Evolutionary conservation across 2,329 filamentous ascomycete species (phyloP).

Genomic region (Claviceps fusiformis): DNA sequence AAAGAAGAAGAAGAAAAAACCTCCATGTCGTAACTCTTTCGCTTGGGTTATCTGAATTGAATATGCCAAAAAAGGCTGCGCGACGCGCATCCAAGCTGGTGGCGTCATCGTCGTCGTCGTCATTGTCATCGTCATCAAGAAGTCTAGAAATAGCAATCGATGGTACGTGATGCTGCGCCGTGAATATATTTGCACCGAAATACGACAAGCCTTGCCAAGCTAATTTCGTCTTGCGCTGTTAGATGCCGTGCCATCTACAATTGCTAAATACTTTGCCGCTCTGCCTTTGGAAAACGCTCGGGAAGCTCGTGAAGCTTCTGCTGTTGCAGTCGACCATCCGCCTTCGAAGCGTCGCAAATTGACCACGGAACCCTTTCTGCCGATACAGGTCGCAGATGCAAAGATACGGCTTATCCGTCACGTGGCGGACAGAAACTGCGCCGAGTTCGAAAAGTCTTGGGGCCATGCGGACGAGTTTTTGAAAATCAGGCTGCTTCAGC

Average conservation of each 20-base stretch:
- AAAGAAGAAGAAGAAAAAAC: too few species aligned
- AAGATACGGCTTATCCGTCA: slow-evolving; percentile 15
- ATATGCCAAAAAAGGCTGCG: slow-evolving; percentile 5
- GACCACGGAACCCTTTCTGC: slow-evolving; percentile 3
- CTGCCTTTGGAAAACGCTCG: slow-evolving; percentile 9
- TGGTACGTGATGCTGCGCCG: slow-evolving; percentile 10
- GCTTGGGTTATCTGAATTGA: background rate
- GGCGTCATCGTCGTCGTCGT: background rate
- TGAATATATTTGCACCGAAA: background rate
- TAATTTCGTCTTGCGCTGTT: background rate
- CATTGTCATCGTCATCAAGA: background rate
- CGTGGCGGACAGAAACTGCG: slow-evolving; percentile 8
- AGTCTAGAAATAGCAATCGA: slow-evolving; percentile 11
- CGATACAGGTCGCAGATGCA: slow-evolving; percentile 15
- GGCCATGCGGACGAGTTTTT: slow-evolving; percentile 12
- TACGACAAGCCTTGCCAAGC: background rate
- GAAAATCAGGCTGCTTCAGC: slow-evolving; percentile 6
- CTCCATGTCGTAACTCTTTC: too few species aligned
- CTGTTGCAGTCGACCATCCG: slow-evolving; percentile 6
- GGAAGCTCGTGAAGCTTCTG: background rate
- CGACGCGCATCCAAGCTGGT: background rate
- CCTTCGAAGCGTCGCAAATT: slow-evolving; percentile 20
- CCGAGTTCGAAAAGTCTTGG: slow-evolving; percentile 4
- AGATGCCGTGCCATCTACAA: slow-evolving; percentile 14
- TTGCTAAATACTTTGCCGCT: slow-evolving; percentile 12